Conservation (phyloP, 768 basidiomycete genomes). For the Hemileccinum impolitum region DNA sequence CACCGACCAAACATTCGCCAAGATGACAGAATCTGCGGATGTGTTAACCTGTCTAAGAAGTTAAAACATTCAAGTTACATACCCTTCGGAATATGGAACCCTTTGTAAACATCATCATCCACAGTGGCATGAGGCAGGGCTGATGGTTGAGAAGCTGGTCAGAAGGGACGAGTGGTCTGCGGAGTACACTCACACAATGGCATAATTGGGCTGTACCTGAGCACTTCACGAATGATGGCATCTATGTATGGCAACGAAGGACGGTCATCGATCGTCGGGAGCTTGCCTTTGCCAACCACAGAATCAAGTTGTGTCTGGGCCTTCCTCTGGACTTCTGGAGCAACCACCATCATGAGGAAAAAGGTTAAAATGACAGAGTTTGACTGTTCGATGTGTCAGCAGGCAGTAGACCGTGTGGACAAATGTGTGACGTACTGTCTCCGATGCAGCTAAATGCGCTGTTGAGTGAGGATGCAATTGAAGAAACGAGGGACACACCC, state of each 20-base stretch:
- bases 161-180: not conserved
- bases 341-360: constrained; percentile 14
- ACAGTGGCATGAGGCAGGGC: constrained; percentile 12
- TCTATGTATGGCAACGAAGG: constrained; percentile 33
- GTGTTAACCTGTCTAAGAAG: no score
- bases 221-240: constrained; percentile 35
- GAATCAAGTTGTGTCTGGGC: constrained; percentile 14
- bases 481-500: not conserved
- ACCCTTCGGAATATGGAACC: constrained; percentile 1
- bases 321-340: constrained; percentile 19
- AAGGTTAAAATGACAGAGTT: constrained; percentile 6
- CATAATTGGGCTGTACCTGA: not conserved
- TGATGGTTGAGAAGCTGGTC: constrained; percentile 1
- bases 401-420: not conserved
- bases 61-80: not conserved
- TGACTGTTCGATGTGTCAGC: constrained; percentile 6
- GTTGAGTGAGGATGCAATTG: not conserved
- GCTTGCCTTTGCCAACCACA: constrained; percentile 17
- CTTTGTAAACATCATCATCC: constrained; percentile 20
- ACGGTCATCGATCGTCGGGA: constrained; percentile 18
- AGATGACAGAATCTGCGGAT: not conserved
- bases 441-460: constrained; percentile 10
- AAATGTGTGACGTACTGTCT: constrained; percentile 7
- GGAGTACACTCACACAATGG: constrained; percentile 15
- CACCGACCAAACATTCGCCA: not conserved